A percentile compares a stretch with the other conserved stretches of the same genome.
Conservation (phyloP, 352 stramenopile genomes). For the Phytophthora pluvialis region DNA sequence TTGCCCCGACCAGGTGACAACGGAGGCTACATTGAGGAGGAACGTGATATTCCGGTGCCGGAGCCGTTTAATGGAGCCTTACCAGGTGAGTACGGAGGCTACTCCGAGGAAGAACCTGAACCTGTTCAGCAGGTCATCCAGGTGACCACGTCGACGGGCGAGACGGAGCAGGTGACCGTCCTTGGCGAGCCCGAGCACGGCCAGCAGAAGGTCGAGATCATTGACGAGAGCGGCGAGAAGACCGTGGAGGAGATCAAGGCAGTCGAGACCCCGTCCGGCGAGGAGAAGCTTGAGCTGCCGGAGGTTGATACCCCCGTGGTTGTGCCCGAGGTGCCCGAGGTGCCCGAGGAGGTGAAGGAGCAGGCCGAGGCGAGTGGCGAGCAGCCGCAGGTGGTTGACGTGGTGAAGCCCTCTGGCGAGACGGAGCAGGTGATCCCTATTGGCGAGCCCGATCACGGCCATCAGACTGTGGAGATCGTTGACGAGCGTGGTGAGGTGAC, state of each 20-base stretch:
- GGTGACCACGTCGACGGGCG: constrained; percentile 1
- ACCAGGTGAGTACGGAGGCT: no score
- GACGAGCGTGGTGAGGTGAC: not conserved
- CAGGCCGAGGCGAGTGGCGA: constrained; percentile 1
- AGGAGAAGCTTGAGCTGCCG: constrained; percentile 13
- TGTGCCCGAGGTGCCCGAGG: constrained; percentile 6
- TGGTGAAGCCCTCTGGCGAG: not conserved
- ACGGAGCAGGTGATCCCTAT: not conserved
- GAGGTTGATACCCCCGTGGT: constrained; percentile 6
- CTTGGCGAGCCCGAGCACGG: constrained; percentile 11
- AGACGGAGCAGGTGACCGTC: constrained; percentile 12
- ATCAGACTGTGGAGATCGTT: not conserved
- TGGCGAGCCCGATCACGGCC: not conserved
- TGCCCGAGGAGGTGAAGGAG: not conserved
- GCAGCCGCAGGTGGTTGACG: not conserved
- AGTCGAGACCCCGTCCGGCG: constrained; percentile 11
- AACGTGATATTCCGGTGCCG: not conserved
- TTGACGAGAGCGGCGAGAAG: not conserved
- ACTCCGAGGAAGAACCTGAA: not conserved
- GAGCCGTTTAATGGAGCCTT: constrained; percentile 4
- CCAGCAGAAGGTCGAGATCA: constrained; percentile 14
- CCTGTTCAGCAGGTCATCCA: not conserved
- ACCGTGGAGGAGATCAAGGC: constrained; percentile 2
- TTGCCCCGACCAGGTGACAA: no score
- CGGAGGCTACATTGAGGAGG: not conserved